Evolutionary conservation across 148 eudicot genomes (phyloP), one percentile per base, ranked within the genome.

Genomic region (Chenopodium suecicum): DNA sequence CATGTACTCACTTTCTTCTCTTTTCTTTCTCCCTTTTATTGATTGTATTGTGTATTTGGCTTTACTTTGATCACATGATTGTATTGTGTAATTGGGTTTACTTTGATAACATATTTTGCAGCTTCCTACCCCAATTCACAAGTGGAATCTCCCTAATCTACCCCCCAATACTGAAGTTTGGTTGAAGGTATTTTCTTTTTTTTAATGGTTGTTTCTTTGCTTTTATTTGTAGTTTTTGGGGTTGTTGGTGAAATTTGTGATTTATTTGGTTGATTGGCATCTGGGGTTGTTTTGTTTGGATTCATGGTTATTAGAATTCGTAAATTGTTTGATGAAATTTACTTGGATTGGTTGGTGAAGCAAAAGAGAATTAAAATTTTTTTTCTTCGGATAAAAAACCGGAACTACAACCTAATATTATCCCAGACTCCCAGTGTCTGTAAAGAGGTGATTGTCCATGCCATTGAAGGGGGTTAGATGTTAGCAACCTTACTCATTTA

Each of bases 91-190:
- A 4, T 58, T 37, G 44, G 11, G 47, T 46, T 70, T 62, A 52
- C 37, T 25, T 54, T 79, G 31, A 54, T 70, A 47, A 12, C 27
- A 27, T 79, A 37, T 32, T 81, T 69, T 73, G 60, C 91, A 96
- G 99, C 86, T 91, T 87, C 99, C 99, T 52, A 94, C 98, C 82
- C 99, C 99, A 52, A 91, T 96, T 83, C 99, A 96, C 91, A 91
- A 82, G 75, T 96, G 99, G 99, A 91, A 91, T 84, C 92, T 96
- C 82, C 99, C 97, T 32, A 92, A 96, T 90, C 85, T 96, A 87
- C 98, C 99, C 7, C 78, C 80, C 50, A 79, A 85, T 70, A 92
- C 97, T 3, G 90, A 94, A 86, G 89, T 96, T 81, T 96, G 95
- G 96, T 71, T 96, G 82, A 96, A 96, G 99, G 99, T 96, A 84